Evolutionary conservation across 345 rosid species (phyloP).

Genomic region (Aurinia saxatilis): DNA sequence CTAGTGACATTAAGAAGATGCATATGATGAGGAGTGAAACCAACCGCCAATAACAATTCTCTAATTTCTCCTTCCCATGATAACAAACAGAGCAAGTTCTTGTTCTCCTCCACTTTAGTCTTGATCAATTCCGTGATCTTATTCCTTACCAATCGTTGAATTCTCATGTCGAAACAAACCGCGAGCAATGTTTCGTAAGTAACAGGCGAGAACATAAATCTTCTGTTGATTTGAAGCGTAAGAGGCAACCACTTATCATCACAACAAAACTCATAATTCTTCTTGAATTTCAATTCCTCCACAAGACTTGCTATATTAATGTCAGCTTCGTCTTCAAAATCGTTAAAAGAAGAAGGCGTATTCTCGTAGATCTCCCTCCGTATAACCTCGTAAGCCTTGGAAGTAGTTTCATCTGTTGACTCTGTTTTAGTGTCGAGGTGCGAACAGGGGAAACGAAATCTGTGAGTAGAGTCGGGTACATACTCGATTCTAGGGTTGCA

Average conservation of each 20-base stretch:
- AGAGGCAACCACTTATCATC: slow-evolving; percentile 11
- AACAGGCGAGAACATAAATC: not conserved
- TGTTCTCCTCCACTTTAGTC: slow-evolving; percentile 5
- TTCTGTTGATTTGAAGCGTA: too few species aligned
- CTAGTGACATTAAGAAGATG: not conserved
- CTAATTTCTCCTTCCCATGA: slow-evolving; percentile 5
- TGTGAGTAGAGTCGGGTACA: not conserved
- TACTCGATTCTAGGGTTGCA: not conserved
- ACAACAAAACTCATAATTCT: not conserved
- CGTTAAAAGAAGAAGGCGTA: not conserved
- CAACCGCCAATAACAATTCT: not conserved
- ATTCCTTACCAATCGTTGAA: not conserved
- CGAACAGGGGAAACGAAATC: slow-evolving; percentile 15
- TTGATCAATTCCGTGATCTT: slow-evolving; percentile 11
- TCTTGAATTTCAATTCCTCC: not conserved
- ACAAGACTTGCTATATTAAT: not conserved
- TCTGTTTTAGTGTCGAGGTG: slow-evolving; percentile 1
- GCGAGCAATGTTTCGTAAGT: not conserved
- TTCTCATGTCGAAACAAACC: not conserved
- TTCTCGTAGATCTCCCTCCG: not conserved
- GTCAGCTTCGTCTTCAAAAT: not conserved
- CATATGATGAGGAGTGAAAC: not conserved
- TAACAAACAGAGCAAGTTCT: not conserved
- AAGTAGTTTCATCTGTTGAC: too few species aligned
- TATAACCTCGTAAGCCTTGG: not conserved